Evolutionary conservation across 108 stramenopile species (phyloP), one percentile per base, ranked within the genome.

Genomic region (Discostella stelligeroides): DNA sequence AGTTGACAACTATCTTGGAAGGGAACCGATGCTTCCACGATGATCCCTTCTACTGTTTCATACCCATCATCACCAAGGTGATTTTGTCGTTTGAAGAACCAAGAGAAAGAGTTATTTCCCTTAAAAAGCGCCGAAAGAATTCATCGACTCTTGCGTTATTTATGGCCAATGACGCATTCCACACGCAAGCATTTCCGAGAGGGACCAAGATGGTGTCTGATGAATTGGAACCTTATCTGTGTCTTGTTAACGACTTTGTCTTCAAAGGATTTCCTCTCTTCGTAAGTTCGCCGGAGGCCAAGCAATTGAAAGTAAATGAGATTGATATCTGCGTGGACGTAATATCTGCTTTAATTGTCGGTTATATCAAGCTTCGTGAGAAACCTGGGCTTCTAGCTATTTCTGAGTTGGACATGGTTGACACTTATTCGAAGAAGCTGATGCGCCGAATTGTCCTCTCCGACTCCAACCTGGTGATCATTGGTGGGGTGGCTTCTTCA

Each of bases 1-100:
- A 40, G 24, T 67, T 39, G 20, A 42, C 66, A 28, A 51, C 42
- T 20, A 55, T 70, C 34, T 37, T 70, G 34, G 47, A 65, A 23
- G 68, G 63, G 5, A 70, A 70, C 50, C 62, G 30, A 25, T 70
- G 68, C 50, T 70, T 65, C 30, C 68, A 70, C 48, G 63, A 70
- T 43, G 63, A 63, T 38, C 68, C 68, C 13, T 70, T 70, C 29
- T 70, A 70, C 47, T 70, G 61, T 45, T 70, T 63, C 30, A 49
- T 70, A 20, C 68, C 68, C 46, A 70, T 70, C 46, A 63, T 70
- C 15, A 65, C 68, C n/a, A 70, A 27, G 41, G 63, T 65, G 21
- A 12, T 70, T n/a, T 25, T 65, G n/a, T 65, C 68, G 21, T 63
- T 43, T 3, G n/a, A 1, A 15, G 61, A 48, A 50, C 27, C 63